phyloP scores from a whole-genome alignment of 2,329 filamentous ascomycete genomes.

The Mycosphaerella sp. region DNA sequence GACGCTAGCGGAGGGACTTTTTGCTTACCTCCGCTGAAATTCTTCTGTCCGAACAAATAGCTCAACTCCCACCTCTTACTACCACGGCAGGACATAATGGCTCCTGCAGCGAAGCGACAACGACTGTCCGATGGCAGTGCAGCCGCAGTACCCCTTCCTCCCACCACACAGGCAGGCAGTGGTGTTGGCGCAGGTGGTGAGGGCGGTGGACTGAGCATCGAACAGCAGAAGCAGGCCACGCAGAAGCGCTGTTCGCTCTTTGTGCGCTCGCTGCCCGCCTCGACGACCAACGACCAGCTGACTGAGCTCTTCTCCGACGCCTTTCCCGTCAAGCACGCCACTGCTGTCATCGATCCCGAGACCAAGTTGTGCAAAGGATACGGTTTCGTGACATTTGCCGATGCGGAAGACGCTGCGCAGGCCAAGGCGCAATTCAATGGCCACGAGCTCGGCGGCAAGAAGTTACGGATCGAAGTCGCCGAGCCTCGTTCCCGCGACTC shows the following conservation, averaged over 20 bases:
- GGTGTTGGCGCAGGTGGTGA: background rate
- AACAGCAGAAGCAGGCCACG: slow-evolving; percentile 17
- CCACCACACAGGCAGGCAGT: background rate
- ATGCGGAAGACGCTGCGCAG: slow-evolving; percentile 78
- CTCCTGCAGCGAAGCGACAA: slow-evolving; percentile 30
- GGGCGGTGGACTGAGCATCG: background rate
- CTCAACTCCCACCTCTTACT: background rate
- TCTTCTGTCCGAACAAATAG: background rate
- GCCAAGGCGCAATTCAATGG: slow-evolving; percentile 79
- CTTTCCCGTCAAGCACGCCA: slow-evolving; percentile 91
- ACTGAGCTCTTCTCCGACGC: slow-evolving; percentile 89
- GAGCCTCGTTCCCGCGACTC: slow-evolving; percentile 65
- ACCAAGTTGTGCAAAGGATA: slow-evolving; percentile 88
- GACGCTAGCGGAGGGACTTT: background rate
- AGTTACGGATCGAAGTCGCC: slow-evolving; percentile 79
- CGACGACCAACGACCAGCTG: slow-evolving; percentile 72
- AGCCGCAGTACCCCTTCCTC: slow-evolving; percentile 13
- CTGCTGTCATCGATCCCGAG: slow-evolving; percentile 77
- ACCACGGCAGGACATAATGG: slow-evolving; percentile 19
- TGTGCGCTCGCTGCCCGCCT: slow-evolving; percentile 74
- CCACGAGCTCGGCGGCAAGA: slow-evolving; percentile 67
- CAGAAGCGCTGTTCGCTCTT: slow-evolving; percentile 57
- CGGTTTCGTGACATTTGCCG: slow-evolving; percentile 94
- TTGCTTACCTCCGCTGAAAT: background rate
- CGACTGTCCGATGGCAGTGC: slow-evolving; percentile 27